Evolutionary conservation across 208 protist genomes (phyloP).

Genomic region (Borovskyia barvae): DNA sequence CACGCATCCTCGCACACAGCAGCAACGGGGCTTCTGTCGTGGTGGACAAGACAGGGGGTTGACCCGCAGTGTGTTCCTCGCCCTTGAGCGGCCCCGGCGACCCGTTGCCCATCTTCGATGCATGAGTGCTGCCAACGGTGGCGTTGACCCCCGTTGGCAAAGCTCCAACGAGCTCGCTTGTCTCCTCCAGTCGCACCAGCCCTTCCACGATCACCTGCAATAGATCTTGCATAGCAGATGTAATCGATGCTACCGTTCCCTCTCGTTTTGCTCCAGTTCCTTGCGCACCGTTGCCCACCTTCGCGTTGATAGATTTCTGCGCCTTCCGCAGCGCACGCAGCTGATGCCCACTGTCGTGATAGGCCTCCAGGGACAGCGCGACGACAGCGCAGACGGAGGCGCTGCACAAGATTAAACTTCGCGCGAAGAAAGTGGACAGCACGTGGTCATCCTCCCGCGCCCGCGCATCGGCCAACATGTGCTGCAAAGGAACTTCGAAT

Average conservation of each 20-base stretch:
- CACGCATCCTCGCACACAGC: no score
- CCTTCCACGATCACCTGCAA: constrained; percentile 78
- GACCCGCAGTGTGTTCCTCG: no score
- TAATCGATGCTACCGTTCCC: constrained; percentile 8
- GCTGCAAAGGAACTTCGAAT: constrained; percentile 55
- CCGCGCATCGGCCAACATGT: constrained; percentile 26
- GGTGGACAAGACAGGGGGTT: no score
- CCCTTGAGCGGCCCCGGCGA: no score
- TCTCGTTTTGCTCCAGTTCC: constrained; percentile 6
- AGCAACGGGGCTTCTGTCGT: no score
- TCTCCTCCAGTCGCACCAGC: constrained; percentile 68
- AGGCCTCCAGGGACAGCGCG: constrained; percentile 42
- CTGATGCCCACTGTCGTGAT: constrained; percentile 24
- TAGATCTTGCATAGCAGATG: constrained; percentile 47
- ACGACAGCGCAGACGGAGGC: constrained; percentile 68
- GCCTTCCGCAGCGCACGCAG: constrained; percentile 13
- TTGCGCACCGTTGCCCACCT: constrained; percentile 2
- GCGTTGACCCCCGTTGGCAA: constrained; percentile 8
- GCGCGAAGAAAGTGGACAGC: constrained; percentile 30
- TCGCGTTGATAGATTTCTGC: constrained; percentile 8
- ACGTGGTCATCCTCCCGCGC: neutral
- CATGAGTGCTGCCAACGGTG: no score
- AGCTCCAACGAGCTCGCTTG: constrained; percentile 32
- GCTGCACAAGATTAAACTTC: constrained; percentile 58
- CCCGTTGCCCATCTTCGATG: no score